Base-by-base conservation (phyloP, 495 filamentous ascomycete genomes). In the Penicillium argentinense region DNA sequence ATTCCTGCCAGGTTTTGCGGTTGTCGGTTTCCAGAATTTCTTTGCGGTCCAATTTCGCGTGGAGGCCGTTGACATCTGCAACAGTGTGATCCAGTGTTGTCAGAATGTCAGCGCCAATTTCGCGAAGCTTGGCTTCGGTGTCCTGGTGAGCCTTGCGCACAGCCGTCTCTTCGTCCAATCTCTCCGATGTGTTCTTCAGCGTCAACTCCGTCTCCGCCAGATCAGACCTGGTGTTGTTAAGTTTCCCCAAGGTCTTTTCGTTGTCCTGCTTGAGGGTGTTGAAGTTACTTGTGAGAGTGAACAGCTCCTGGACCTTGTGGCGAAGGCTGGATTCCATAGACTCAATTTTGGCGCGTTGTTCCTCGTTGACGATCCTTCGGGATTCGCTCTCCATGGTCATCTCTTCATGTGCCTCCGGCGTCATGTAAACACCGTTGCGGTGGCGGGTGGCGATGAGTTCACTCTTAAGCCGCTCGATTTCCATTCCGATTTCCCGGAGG, bases 391-490 rank as follows among this genome's bases (percentile, higher is more conserved):
- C 86, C 38, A 84, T 88, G 0, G 83, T 88, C 63, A 98, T 83
- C 54, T 93, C 85, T 55, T 96, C 90, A 56, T 87, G 95, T 5
- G 69, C 78, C 51, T 96, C 90, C 23, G 84, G 82, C 0, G 90
- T 86, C 29, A 98, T 73, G 60, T 97, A 97, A 5, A 97, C 91
- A 44, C 93, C 93, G 62, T 97, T 96, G 5, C 91, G 85, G 63
- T 96, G 90, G 8, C 93, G 78, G 4, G 95, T 93, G 7, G 90
- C 89, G 44, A 96, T 91, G 8, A 98, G 78, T 56, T 97, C 95
- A 41, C 85, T 87, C 71, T 95, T 95, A 30, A 98, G 77, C 57
- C 86, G 90, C 65, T 98, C 88, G 43, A 97, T 96, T 55, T 97
- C 95, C n/a, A 77, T 67, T 0, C 95, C 91, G 49, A 95, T 95